A percentile compares a stretch with the other conserved stretches of the same genome.
Evolutionary conservation across 495 filamentous ascomycete species (phyloP).

Genomic region (Pyrenula massariospora): DNA sequence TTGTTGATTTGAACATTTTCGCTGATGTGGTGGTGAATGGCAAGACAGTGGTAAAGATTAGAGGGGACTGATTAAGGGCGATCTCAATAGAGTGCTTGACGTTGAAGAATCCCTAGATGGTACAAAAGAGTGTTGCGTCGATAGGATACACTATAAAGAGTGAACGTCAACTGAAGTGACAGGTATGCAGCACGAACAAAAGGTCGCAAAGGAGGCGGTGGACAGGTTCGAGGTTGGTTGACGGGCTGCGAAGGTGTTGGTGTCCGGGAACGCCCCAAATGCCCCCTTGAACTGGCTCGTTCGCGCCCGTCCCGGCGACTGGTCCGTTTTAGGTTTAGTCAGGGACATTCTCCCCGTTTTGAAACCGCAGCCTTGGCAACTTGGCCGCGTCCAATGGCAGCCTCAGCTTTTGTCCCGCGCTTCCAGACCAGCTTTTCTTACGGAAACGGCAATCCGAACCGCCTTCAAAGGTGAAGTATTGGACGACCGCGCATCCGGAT

Average conservation of each 20-base stretch:
- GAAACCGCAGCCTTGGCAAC: no score
- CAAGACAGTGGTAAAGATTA: neutral
- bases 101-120: neutral
- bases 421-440: no score
- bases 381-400: no score
- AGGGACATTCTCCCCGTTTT: neutral
- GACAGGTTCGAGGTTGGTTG: neutral
- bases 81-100: neutral
- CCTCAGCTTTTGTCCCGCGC: no score
- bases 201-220: neutral
- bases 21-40: conserved; percentile 1
- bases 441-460: no score
- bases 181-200: neutral
- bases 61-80: no score
- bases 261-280: neutral
- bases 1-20: conserved; percentile 21
- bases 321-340: neutral
- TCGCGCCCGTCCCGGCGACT: neutral
- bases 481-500: no score
- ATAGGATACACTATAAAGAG: neutral
- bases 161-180: neutral
- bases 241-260: neutral
- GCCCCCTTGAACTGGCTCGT: no score
- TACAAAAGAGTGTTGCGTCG: neutral
- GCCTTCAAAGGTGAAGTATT: no score